Conservation (phyloP, 2,329 filamentous ascomycete genomes). For the Pseudogymnoascus sp. region DNA sequence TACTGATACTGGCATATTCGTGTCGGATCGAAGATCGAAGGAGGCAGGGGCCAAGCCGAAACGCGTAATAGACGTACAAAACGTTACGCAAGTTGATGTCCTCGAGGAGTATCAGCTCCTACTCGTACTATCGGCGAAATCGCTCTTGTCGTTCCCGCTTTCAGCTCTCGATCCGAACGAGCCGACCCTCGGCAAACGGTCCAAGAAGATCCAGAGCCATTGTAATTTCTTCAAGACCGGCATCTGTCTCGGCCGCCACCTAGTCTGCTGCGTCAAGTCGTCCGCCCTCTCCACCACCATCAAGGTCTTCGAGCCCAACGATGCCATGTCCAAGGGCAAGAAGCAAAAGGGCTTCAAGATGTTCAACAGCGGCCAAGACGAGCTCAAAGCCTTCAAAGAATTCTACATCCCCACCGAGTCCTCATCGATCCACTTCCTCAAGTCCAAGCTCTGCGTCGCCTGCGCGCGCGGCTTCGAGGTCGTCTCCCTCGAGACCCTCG, state of each 20-base stretch:
- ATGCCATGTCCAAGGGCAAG: conserved; percentile 85
- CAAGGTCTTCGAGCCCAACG: conserved; percentile 98
- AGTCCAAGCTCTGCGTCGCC: conserved; percentile 91
- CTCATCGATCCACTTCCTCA: conserved; percentile 95
- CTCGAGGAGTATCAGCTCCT: conserved; percentile 91
- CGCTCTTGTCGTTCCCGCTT: conserved; percentile 79
- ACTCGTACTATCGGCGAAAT: conserved; percentile 87
- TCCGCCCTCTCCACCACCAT: conserved; percentile 90
- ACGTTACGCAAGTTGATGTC: conserved; percentile 91
- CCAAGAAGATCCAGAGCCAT: conserved; percentile 93
- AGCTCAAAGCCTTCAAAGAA: conserved; percentile 94
- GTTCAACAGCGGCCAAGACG: conserved; percentile 88
- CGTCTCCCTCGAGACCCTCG: conserved; percentile 91
- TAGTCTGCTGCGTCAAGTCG: conserved; percentile 95
- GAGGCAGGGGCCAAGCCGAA: conserved; percentile 66
- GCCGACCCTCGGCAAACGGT: conserved; percentile 69
- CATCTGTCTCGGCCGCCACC: conserved; percentile 84
- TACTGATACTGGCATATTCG: conserved; percentile 87
- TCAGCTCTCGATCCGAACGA: conserved; percentile 81
- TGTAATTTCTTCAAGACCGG: conserved; percentile 98
- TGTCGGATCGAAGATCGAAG: conserved; percentile 84
- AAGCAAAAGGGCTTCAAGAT: conserved; percentile 97
- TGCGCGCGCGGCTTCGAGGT: conserved; percentile 96
- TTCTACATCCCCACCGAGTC: conserved; percentile 98
- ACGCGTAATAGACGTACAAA: conserved; percentile 75